Percentiles rank a stretch among this genome's conserved stretches.
phyloP scores from a whole-genome alignment of 1,139 yeast genomes.

The Saccharomyces pastorianus region DNA sequence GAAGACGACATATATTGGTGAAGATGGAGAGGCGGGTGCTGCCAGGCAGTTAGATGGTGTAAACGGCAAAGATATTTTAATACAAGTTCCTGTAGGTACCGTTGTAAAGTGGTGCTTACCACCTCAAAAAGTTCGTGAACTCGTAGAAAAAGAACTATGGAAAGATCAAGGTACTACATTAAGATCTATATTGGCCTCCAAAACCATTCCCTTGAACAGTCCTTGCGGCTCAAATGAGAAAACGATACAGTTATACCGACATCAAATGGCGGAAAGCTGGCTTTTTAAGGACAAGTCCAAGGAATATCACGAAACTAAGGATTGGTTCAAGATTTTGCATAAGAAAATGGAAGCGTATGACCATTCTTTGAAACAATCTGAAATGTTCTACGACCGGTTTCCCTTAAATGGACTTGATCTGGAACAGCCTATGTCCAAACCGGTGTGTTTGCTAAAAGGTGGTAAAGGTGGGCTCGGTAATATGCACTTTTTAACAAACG shows the following conservation, averaged over 20 bases:
- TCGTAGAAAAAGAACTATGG: conserved; percentile 11
- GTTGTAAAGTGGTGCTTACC: conserved; percentile 79
- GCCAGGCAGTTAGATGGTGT: conserved; percentile 77
- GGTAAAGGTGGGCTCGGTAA: conserved; percentile 95
- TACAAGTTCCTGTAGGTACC: conserved; percentile 90
- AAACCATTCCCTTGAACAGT: conserved; percentile 14
- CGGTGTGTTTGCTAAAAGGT: conserved; percentile 64
- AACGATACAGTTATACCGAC: conserved; percentile 51
- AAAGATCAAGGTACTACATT: conserved; percentile 6
- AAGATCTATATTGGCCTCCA: conserved; percentile 15
- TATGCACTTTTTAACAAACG: conserved; percentile 82
- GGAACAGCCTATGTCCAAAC: conserved; percentile 52
- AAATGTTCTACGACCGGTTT: conserved; percentile 56
- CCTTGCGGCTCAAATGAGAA: conserved; percentile 21
- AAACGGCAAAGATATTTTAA: conserved; percentile 65
- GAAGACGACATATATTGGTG: conserved; percentile 60
- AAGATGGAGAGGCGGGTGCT: conserved; percentile 63
- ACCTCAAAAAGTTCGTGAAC: conserved; percentile 41
- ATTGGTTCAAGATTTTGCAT: conserved; percentile 59
- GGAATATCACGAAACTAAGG: conserved; percentile 55
- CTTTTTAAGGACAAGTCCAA: conserved; percentile 66
- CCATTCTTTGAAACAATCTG: conserved; percentile 48
- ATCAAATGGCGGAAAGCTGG: conserved; percentile 78
- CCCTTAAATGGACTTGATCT: conserved; percentile 79
- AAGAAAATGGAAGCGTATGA: conserved; percentile 60